Conservation (phyloP, 257 asterid species). For the Salvia hispanica region DNA sequence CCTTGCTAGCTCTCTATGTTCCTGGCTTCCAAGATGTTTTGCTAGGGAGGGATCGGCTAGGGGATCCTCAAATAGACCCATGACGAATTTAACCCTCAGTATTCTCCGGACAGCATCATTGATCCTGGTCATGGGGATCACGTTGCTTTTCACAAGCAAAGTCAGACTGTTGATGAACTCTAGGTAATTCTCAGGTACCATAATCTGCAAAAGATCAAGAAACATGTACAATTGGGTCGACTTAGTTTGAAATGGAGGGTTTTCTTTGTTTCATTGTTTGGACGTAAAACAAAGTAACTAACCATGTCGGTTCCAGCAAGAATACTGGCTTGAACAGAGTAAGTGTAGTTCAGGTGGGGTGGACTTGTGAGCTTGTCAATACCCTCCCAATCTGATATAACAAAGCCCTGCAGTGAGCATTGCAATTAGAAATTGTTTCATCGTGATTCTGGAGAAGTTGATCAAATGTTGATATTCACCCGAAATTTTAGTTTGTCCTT, state of each 20-base stretch:
- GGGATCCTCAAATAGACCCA: conserved; percentile 72
- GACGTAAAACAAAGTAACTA: too few relatives aligned
- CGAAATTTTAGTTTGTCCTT: conserved; percentile 50
- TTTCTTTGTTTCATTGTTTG: too few relatives aligned
- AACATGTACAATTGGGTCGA: too few relatives aligned
- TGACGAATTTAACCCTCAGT: conserved; percentile 56
- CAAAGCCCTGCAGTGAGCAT: conserved; percentile 53
- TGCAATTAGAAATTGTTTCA: not conserved
- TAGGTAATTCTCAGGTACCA: conserved; percentile 45
- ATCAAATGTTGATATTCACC: conserved; percentile 23
- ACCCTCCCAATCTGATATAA: conserved; percentile 65
- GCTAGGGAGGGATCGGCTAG: conserved; percentile 44
- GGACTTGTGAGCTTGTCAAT: conserved; percentile 63
- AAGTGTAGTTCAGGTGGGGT: conserved; percentile 56
- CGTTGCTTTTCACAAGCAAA: conserved; percentile 44
- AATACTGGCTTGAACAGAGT: conserved; percentile 51
- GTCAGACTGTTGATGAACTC: conserved; percentile 54
- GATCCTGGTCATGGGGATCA: conserved; percentile 57
- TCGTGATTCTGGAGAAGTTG: not conserved
- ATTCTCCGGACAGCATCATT: conserved; percentile 69
- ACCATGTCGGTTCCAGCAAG: conserved; percentile 81
- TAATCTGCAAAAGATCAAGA: conserved; percentile 35
- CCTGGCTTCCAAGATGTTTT: conserved; percentile 52
- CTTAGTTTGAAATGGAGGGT: too few relatives aligned
- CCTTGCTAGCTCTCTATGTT: conserved; percentile 66